Conservation (phyloP, 2,329 filamentous ascomycete species). For the Helminthosporium solani region DNA sequence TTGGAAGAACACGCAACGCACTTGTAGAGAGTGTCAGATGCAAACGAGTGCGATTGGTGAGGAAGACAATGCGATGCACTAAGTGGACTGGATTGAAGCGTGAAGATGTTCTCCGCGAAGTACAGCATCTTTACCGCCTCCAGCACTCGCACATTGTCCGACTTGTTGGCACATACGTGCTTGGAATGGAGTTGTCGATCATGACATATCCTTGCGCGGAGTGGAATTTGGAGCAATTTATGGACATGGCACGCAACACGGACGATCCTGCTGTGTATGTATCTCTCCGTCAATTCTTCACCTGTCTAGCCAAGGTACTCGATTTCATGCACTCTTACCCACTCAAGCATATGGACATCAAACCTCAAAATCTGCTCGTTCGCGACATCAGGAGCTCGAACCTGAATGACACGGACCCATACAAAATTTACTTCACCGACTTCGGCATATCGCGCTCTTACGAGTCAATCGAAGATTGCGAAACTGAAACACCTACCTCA, state of each 20-base stretch:
- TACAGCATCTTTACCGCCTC: slow-evolving; percentile 14
- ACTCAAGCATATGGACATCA: slow-evolving; percentile 30
- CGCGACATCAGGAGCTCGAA: not conserved
- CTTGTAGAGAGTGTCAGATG: slow-evolving; percentile 18
- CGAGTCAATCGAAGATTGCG: slow-evolving; percentile 3
- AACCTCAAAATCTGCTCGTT: slow-evolving; percentile 24
- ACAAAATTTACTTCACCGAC: slow-evolving; percentile 22
- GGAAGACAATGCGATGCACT: slow-evolving; percentile 19
- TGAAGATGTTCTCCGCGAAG: slow-evolving; percentile 14
- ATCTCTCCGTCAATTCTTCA: slow-evolving; percentile 7
- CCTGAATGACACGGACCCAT: slow-evolving; percentile 2
- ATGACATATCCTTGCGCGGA: slow-evolving; percentile 20
- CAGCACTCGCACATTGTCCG: slow-evolving; percentile 17
- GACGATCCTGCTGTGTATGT: slow-evolving; percentile 2
- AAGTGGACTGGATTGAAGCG: slow-evolving; percentile 6
- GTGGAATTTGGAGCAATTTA: slow-evolving; percentile 13
- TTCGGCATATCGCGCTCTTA: slow-evolving; percentile 24
- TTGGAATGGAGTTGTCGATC: slow-evolving; percentile 15
- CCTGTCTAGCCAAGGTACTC: slow-evolving; percentile 15
- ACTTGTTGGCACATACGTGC: slow-evolving; percentile 19
- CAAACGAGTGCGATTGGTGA: slow-evolving; percentile 13
- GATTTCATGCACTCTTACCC: slow-evolving; percentile 12
- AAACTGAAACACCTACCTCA: slow-evolving; percentile 15
- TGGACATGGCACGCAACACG: slow-evolving; percentile 11
- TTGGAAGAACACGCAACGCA: slow-evolving; percentile 8